phyloP scores from a whole-genome alignment of 176 grass and related monocot species.

The Aegilops umbellulata region DNA sequence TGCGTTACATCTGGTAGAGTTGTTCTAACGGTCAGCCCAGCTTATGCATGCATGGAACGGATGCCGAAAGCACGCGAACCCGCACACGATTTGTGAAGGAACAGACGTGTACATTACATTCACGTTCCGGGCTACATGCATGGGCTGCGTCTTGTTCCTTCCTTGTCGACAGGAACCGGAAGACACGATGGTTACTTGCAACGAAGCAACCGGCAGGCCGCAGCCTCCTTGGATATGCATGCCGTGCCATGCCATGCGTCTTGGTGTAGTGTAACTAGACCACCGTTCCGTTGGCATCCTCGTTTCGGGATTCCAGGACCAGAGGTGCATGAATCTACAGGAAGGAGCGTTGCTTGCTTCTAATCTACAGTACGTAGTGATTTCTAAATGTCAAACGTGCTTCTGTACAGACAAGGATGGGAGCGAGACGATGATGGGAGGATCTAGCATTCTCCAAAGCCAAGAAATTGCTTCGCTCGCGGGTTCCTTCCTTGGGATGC shows the following conservation, averaged over 20 bases:
- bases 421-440: slow-evolving; percentile 5
- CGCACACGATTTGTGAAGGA: not conserved
- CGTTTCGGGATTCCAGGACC: not conserved
- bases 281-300: not conserved
- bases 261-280: not conserved
- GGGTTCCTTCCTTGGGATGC: not conserved
- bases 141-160: not conserved
- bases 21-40: too few relatives aligned
- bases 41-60: not conserved
- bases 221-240: slow-evolving; percentile 25
- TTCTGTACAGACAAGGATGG: slow-evolving; percentile 25
- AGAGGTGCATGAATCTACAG: slow-evolving; percentile 31
- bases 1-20: too few relatives aligned
- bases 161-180: slow-evolving; percentile 25
- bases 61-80: not conserved
- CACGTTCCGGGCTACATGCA: not conserved
- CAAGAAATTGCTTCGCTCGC: slow-evolving; percentile 25
- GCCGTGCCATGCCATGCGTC: not conserved
- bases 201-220: slow-evolving; percentile 21
- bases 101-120: not conserved
- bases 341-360: not conserved
- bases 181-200: not conserved
- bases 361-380: too few relatives aligned
- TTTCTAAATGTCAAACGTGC: not conserved
- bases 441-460: slow-evolving; percentile 14